Evolutionary conservation across 441 rosid species (phyloP).

Genomic region (Euphorbia corollata): DNA sequence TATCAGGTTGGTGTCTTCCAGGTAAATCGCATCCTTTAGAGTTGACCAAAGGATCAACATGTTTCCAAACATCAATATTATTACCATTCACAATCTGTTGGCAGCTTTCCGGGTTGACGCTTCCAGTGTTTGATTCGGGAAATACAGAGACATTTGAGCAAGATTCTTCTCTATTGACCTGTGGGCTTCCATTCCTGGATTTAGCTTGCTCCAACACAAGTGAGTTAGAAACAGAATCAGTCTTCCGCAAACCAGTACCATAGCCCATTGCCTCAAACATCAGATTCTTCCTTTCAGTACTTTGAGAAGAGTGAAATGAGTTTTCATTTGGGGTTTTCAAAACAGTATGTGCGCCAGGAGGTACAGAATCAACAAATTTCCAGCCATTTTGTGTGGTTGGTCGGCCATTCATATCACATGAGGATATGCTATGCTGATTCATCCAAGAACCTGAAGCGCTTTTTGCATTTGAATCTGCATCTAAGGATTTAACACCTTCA

Average conservation of each 20-base stretch:
- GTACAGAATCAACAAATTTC: conserved; percentile 34
- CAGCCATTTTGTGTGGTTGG: conserved; percentile 32
- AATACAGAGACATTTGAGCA: conserved; percentile 27
- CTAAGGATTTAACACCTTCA: conserved; percentile 37
- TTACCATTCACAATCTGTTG: conserved; percentile 29
- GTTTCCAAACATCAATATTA: conserved; percentile 43
- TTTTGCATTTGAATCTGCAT: conserved; percentile 32
- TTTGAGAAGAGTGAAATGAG: conserved; percentile 30
- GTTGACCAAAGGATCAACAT: conserved; percentile 25
- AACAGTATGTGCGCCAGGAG: conserved; percentile 22
- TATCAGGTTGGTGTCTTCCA: conserved; percentile 27
- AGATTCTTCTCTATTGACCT: conserved; percentile 32
- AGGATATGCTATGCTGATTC: conserved; percentile 25
- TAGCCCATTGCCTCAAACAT: conserved; percentile 31
- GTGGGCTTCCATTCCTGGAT: conserved; percentile 26
- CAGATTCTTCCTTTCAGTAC: conserved; percentile 19
- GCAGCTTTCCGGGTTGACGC: conserved; percentile 32
- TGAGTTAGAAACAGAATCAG: conserved; percentile 35
- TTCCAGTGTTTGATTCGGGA: conserved; percentile 29
- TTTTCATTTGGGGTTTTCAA: conserved; percentile 35
- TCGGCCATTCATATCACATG: conserved; percentile 21
- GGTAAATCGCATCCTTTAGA: conserved; percentile 21
- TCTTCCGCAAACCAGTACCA: conserved; percentile 39
- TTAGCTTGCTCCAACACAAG: conserved; percentile 30
- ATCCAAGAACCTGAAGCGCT: conserved; percentile 32